phyloP scores from a whole-genome alignment of 441 rosid species.

The Isatis lusitanica region DNA sequence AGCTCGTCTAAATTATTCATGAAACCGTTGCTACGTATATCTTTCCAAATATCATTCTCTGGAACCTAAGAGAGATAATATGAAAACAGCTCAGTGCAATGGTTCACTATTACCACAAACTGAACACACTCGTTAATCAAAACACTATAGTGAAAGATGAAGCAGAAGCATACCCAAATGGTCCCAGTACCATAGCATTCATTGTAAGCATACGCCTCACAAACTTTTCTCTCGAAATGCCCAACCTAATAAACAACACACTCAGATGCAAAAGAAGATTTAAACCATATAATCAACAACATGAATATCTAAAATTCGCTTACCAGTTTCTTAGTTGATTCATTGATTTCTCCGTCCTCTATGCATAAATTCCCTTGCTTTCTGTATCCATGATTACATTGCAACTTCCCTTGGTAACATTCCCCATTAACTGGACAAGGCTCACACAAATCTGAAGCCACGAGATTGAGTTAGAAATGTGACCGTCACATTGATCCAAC shows the following conservation, averaged over 20 bases:
- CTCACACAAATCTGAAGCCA: slow-evolving; percentile 63
- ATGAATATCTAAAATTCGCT: neutral
- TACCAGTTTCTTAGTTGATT: slow-evolving; percentile 76
- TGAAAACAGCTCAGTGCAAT: neutral
- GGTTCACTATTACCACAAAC: neutral
- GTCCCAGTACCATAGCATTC: slow-evolving; percentile 64
- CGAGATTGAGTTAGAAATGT: neutral
- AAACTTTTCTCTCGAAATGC: slow-evolving; percentile 56
- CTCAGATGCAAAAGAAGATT: slow-evolving; percentile 21
- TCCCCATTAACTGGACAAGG: slow-evolving; percentile 74
- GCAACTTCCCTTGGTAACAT: slow-evolving; percentile 67
- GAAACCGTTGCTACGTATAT: slow-evolving; percentile 44
- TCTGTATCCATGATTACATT: slow-evolving; percentile 65
- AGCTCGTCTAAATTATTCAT: slow-evolving; percentile 44
- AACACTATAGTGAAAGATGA: slow-evolving; percentile 13
- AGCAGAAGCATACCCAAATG: slow-evolving; percentile 58
- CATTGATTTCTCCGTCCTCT: slow-evolving; percentile 77
- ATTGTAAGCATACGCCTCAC: slow-evolving; percentile 60
- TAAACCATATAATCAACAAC: neutral
- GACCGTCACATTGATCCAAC: neutral
- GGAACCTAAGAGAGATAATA: slow-evolving; percentile 46
- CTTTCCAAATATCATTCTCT: slow-evolving; percentile 64
- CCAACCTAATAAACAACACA: slow-evolving; percentile 49
- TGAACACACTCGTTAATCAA: neutral
- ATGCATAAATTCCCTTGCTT: slow-evolving; percentile 58